A percentile compares a stretch with the other conserved stretches of the same genome.
Conservation (phyloP, 768 basidiomycete species). For the Mrakia hoshinonis region DNA sequence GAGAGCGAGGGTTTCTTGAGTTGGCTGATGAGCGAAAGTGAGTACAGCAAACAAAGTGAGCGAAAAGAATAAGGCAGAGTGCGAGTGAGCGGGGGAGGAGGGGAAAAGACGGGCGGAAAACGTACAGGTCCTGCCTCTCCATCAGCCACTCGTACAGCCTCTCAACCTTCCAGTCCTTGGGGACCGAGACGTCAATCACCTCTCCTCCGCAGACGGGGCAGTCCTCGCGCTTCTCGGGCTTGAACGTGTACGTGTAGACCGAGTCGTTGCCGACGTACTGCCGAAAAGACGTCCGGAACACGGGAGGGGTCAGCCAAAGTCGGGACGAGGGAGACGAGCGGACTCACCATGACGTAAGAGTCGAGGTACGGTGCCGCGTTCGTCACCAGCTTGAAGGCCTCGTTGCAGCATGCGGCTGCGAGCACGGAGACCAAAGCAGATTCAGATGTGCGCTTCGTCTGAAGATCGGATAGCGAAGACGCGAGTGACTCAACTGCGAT, state of each 20-base stretch:
- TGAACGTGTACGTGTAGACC: constrained; percentile 93
- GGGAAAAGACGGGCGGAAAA: constrained; percentile 27
- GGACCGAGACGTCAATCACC: constrained; percentile 60
- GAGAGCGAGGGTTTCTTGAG: constrained; percentile 93
- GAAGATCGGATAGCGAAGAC: too few species aligned
- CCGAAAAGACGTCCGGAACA: constrained; percentile 18
- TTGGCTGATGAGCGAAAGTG: constrained; percentile 54
- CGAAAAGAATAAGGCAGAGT: not conserved
- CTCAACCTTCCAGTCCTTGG: constrained; percentile 68
- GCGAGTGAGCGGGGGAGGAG: too few species aligned
- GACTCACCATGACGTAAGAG: constrained; percentile 66
- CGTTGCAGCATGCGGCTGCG: constrained; percentile 98
- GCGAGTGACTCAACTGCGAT: constrained; percentile 77
- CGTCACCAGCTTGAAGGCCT: constrained; percentile 97
- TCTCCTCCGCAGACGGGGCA: constrained; percentile 98
- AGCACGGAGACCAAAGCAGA: not conserved
- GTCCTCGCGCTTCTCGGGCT: constrained; percentile 82
- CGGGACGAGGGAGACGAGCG: not conserved
- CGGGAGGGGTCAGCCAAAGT: not conserved
- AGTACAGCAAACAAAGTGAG: not conserved
- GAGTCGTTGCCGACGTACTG: constrained; percentile 96
- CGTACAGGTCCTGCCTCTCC: constrained; percentile 85
- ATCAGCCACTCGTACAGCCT: constrained; percentile 75
- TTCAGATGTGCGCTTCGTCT: too few species aligned
- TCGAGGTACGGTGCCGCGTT: constrained; percentile 87